Conservation (phyloP, 163 green algal species). For the Botryococcus braunii region DNA sequence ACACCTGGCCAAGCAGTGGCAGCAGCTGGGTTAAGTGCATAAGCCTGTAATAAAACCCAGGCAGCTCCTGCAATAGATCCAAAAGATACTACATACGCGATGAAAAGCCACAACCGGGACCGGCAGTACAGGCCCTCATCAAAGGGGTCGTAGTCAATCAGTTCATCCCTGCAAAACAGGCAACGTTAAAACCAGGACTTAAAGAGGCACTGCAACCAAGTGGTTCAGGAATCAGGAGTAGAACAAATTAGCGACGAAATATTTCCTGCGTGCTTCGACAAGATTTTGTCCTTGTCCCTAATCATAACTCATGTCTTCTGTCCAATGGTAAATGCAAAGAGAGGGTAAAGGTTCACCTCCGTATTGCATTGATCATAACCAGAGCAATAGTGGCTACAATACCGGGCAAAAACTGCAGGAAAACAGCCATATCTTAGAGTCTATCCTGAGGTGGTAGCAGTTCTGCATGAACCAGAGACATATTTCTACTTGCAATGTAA, state of each 20-base stretch:
- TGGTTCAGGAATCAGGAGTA: too few relatives aligned
- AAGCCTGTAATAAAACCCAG: slow-evolving; percentile 65
- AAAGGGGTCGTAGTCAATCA: slow-evolving; percentile 59
- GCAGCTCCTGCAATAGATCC: slow-evolving; percentile 25
- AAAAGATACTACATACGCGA: slow-evolving; percentile 61
- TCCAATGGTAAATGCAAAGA: too few relatives aligned
- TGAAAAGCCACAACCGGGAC: slow-evolving; percentile 68
- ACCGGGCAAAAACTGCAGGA: slow-evolving; percentile 63
- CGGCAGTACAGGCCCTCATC: slow-evolving; percentile 72
- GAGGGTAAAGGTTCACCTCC: too few relatives aligned
- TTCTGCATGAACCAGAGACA: neutral
- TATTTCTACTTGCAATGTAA: neutral
- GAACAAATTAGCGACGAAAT: too few relatives aligned
- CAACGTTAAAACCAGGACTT: too few relatives aligned
- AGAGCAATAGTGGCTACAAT: slow-evolving; percentile 69
- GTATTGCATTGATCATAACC: slow-evolving; percentile 80
- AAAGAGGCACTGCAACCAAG: too few relatives aligned
- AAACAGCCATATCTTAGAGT: neutral
- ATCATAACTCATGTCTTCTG: too few relatives aligned
- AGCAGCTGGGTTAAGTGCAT: slow-evolving; percentile 33
- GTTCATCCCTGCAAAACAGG: slow-evolving; percentile 47
- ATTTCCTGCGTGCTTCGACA: too few relatives aligned
- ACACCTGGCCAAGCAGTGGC: slow-evolving; percentile 31
- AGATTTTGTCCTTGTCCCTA: too few relatives aligned
- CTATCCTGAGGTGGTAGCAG: neutral